Evolutionary conservation across 768 basidiomycete species (phyloP), one percentile per base, ranked within the genome.

Genomic region (Suillus tomentosus): DNA sequence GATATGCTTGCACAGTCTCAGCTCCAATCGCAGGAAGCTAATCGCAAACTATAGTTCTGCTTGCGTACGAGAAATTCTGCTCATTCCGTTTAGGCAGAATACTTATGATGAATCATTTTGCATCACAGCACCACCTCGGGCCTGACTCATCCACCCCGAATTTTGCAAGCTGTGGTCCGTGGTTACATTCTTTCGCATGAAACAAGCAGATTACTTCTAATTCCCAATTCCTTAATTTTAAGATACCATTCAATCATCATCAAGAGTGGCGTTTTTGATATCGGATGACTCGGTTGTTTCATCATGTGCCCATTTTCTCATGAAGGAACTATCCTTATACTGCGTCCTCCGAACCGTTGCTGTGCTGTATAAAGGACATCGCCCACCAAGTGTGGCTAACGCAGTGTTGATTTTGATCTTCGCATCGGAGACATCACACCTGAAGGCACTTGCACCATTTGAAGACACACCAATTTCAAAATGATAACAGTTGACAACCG

Each of bases 1-100:
- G 86, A 87, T 47, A 79, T 89, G 61, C 82, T 92, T 37, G 84
- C 84, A 6, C 80, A 80, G 64, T 78, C 77, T 27, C 75, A 76
- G 53, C 71, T 59, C 19, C 82, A 82, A 67, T 74, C 79, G 14
- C 67, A 74, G 45, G 69, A 74, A 11, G 69, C 72, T n/a, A 73
- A 74, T 37, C 70, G 69, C 47, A 61, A 60, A 65, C 51, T 57
- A 50, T 56, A 54, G 51, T 51, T 55, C 39, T 62, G 11, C 39
- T 24, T 40, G 39, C 17, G 39, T 58, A 58, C 39, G 57, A 58
- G 39, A 40, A 19, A 19, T 6, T 40, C 24, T 40, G 24, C 11
- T 27, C 24, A 17, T 19, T 27, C 15, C 7, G 15, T 37, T 37
- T 24, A 37, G n/a, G 55, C 54, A 37, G 36, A 24, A 57, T 57